Percentiles rank a stretch among this genome's conserved stretches.
Conservation (phyloP, 2,329 filamentous ascomycete species). For the Mollisiaceae sp. region DNA sequence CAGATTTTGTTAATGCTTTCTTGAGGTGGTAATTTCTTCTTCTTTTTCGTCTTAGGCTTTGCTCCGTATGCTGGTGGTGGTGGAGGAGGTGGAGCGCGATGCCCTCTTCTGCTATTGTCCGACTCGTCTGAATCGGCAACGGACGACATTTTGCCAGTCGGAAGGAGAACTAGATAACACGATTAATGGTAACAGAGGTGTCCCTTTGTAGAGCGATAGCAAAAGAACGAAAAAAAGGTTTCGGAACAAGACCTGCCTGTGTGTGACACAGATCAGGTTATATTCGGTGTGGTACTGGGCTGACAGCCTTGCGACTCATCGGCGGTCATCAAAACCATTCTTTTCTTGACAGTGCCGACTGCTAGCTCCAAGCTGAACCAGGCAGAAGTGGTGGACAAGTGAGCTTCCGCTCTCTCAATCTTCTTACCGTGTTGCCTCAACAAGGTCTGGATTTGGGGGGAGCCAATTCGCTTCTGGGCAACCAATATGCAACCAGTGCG, state of each 20-base stretch:
- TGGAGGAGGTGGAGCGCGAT: constrained; percentile 5
- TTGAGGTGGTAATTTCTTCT: constrained; percentile 65
- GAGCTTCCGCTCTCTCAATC: constrained; percentile 17
- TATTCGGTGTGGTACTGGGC: background rate
- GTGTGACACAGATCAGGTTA: constrained; percentile 14
- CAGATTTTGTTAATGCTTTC: constrained; percentile 71
- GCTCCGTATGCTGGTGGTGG: constrained; percentile 22
- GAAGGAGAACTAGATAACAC: background rate
- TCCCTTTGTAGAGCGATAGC: background rate
- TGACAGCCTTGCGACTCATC: constrained; percentile 25
- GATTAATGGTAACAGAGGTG: background rate
- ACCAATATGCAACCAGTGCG: background rate
- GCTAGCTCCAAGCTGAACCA: background rate
- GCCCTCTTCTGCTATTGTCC: constrained; percentile 24
- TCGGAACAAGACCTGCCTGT: background rate
- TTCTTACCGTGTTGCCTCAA: constrained; percentile 19
- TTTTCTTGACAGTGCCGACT: background rate
- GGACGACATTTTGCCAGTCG: constrained; percentile 27
- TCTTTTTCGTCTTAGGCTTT: constrained; percentile 57
- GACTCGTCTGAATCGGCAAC: constrained; percentile 32
- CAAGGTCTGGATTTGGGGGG: background rate
- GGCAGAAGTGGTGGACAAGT: constrained; percentile 9
- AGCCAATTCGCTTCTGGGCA: constrained; percentile 14
- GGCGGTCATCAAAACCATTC: constrained; percentile 10
- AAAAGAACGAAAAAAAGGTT: background rate